Base-by-base conservation (phyloP, 2,329 filamentous ascomycete genomes). In the Blumeriella jaapii region DNA sequence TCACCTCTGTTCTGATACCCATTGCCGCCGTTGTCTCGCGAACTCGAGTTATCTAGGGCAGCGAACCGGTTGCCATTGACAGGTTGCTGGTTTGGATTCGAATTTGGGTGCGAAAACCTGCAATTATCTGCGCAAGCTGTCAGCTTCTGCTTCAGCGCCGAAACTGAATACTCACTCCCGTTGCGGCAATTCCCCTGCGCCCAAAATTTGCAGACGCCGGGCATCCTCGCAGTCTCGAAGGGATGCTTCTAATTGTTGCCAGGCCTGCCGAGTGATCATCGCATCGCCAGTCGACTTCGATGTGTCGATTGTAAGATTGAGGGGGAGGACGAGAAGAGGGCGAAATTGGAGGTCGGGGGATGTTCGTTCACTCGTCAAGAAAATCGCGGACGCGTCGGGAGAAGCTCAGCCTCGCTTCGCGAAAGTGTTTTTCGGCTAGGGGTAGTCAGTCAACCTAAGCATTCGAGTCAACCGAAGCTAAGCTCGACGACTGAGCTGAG, bases 111-210 rank as follows among this genome's bases (percentile, higher is more conserved):
- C 36, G 77, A 71, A 53, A 65, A 67, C 45, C 61, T 70, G 58
- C 75, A 79, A 32, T 55, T 60, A 40, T 71, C 74, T 78, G 41
- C 12, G 31, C 10, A 8, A n/a, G 32, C 8, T 30, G 19, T 45
- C 9, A 47, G 38, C 26, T 37, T 33, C 9, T 10, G 13, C 11
- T 25, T 25, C 12, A 16, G 15, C 9, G 7, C 13, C 8, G 15
- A 27, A 14, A 11, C 3, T 4, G 4, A 2, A 16, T 22, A 17
- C 37, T 20, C 42, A 56, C 53, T 44, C 46, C 52, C 53, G 39
- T 43, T 74, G 50, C 62, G 71, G 62, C 79, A 85, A 43, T 64
- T 65, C 27, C 77, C 77, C 54, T 76, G 67, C 53, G 69, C 67
- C 51, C 66, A 84, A 55, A 71, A 83, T 44, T 59, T 67, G 62